Conservation (phyloP, 257 asterid species). For the Plantago elongata region DNA sequence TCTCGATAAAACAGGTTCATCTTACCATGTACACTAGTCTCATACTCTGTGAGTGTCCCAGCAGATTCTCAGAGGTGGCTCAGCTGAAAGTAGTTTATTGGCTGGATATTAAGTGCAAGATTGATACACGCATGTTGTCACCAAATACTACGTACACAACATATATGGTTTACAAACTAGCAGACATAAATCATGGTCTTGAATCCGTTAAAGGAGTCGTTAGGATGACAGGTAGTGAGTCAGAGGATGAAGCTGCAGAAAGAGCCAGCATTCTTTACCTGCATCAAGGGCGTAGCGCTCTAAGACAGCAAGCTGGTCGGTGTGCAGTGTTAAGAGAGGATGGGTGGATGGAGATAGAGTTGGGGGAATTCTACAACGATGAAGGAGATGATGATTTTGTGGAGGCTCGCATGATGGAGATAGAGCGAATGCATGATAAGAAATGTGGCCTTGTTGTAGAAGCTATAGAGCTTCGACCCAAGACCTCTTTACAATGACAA, state of each 20-base stretch:
- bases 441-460: constrained; percentile 10
- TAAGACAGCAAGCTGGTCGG: neutral
- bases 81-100: constrained; percentile 19
- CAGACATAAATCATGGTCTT: constrained; percentile 13
- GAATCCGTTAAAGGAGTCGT: constrained; percentile 8
- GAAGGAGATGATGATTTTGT: constrained; percentile 20
- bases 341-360: constrained; percentile 38
- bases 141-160: constrained; percentile 22
- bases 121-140: constrained; percentile 22
- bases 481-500: too few relatives aligned
- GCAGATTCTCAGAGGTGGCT: constrained; percentile 33
- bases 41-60: neutral
- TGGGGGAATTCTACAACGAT: constrained; percentile 27
- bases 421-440: neutral
- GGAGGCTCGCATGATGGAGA: constrained; percentile 19
- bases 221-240: constrained; percentile 10
- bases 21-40: neutral
- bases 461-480: constrained; percentile 32
- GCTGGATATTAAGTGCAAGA: constrained; percentile 26
- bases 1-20: neutral
- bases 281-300: neutral
- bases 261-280: neutral
- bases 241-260: neutral
- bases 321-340: constrained; percentile 21
- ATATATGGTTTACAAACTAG: constrained; percentile 25